A percentile compares a stretch with the other conserved stretches of the same genome.
phyloP scores from a whole-genome alignment of 345 rosid genomes.

The Aquilaria sinensis region DNA sequence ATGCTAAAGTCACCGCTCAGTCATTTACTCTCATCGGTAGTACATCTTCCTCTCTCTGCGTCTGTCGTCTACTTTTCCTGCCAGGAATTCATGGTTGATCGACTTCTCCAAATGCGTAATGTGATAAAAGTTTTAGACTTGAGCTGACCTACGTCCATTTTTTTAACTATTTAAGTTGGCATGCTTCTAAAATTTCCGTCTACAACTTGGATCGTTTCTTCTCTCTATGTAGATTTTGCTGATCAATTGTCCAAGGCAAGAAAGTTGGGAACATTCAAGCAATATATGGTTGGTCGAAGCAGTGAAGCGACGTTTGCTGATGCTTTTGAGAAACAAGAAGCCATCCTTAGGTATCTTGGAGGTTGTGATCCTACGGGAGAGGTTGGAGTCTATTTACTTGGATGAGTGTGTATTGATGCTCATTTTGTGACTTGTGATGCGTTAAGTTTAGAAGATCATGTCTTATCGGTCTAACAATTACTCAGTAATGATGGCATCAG shows the following conservation, averaged over 20 bases:
- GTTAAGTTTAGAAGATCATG: not conserved
- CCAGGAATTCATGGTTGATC: not conserved
- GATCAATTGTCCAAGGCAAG: constrained; percentile 72
- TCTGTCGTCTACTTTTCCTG: not conserved
- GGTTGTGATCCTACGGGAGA: constrained; percentile 72
- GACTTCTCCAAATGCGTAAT: not conserved
- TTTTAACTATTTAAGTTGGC: not conserved
- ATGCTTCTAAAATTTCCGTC: not conserved
- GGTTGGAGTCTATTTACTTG: constrained; percentile 39
- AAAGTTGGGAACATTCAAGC: constrained; percentile 63
- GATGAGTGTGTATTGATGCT: not conserved
- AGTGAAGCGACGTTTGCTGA: constrained; percentile 79
- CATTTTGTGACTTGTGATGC: not conserved
- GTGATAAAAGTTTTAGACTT: not conserved
- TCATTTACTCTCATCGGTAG: constrained; percentile 78
- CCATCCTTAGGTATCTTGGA: constrained; percentile 65
- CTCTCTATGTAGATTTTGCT: constrained; percentile 45
- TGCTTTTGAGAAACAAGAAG: constrained; percentile 81
- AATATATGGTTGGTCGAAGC: constrained; percentile 74
- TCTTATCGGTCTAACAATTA: not conserved
- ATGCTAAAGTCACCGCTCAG: constrained; percentile 26
- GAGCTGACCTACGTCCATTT: too few species aligned
- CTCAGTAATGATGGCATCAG: too few species aligned
- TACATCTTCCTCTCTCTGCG: constrained; percentile 9
- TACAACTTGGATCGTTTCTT: not conserved